These are phyloP conservation scores for Cudoniella acicularis DNA, from an alignment of 495 filamentous ascomycete genomes.

Conservation along the genomic window DNA sequence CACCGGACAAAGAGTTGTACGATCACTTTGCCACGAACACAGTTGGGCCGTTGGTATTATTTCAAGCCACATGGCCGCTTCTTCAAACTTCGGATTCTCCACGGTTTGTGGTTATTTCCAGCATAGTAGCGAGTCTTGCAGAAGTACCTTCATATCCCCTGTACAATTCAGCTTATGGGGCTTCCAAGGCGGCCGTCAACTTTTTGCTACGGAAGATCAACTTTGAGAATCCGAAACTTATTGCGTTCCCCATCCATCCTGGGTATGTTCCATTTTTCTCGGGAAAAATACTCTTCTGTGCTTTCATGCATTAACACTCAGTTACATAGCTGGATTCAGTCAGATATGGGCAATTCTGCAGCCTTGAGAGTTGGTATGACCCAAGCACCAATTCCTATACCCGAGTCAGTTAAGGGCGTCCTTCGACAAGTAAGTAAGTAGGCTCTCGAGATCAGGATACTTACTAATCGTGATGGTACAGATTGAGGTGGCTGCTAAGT, in stretches of 20 bases:
- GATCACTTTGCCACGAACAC: neutral
- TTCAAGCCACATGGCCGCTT: constrained; percentile 33
- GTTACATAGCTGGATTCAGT: neutral
- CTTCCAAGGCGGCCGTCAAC: constrained; percentile 35
- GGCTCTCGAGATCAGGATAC: no score
- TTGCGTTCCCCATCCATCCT: constrained; percentile 32
- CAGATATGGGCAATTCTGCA: constrained; percentile 1
- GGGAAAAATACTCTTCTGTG: no score
- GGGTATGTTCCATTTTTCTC: constrained; percentile 22
- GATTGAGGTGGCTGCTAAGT: no score
- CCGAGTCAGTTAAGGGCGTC: no score
- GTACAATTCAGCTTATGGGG: constrained; percentile 29
- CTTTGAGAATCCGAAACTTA: constrained; percentile 29
- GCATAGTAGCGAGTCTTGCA: constrained; percentile 27
- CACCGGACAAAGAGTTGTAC: neutral
- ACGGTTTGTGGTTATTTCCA: constrained; percentile 35
- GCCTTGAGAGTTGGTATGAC: neutral
- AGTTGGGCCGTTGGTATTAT: constrained; percentile 28
- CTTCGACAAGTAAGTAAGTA: no score
- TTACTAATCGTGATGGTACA: no score
- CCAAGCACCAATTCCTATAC: neutral
- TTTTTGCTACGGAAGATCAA: constrained; percentile 36
- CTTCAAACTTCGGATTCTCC: constrained; percentile 28
- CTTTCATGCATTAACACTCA: neutral
- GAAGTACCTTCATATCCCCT: constrained; percentile 20